Conservation (phyloP, 257 asterid genomes). For the Henckelia pumila region DNA sequence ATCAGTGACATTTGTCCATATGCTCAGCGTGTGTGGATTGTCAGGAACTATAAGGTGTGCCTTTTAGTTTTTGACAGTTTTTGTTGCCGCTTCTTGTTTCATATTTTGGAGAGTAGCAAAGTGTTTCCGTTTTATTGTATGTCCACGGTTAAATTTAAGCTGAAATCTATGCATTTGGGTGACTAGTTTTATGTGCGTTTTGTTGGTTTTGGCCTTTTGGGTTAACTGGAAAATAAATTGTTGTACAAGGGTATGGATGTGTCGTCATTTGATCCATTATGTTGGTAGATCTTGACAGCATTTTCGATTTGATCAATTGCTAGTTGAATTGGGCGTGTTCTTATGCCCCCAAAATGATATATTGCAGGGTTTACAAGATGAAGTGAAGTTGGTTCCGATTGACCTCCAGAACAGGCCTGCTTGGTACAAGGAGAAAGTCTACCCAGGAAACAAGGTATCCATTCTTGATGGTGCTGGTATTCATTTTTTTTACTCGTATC, state of each 20-base stretch:
- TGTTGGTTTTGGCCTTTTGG: too few species aligned
- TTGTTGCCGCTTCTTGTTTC: not conserved
- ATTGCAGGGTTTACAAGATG: conserved; percentile 49
- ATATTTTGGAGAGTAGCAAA: not conserved
- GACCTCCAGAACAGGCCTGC: conserved; percentile 53
- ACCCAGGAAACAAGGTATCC: conserved; percentile 55
- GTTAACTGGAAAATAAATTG: not conserved
- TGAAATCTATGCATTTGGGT: not conserved
- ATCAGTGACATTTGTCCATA: conserved; percentile 53
- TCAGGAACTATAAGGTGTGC: conserved; percentile 65
- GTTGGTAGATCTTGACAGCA: not conserved
- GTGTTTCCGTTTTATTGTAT: too few species aligned
- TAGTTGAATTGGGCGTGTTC: conserved; percentile 10
- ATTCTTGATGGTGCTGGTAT: not conserved
- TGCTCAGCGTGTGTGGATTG: conserved; percentile 77
- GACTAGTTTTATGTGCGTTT: not conserved
- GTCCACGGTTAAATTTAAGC: not conserved
- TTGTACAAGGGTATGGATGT: not conserved
- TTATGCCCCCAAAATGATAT: not conserved
- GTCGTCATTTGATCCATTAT: not conserved
- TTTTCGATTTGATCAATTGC: not conserved
- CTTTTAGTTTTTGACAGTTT: not conserved
- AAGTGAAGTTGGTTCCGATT: conserved; percentile 55
- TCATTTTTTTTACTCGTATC: not conserved
- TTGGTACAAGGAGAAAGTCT: conserved; percentile 72